A percentile compares a stretch with the other conserved stretches of the same genome.
Conservation (phyloP, 2,329 filamentous ascomycete species). For the Alternaria burnsii region DNA sequence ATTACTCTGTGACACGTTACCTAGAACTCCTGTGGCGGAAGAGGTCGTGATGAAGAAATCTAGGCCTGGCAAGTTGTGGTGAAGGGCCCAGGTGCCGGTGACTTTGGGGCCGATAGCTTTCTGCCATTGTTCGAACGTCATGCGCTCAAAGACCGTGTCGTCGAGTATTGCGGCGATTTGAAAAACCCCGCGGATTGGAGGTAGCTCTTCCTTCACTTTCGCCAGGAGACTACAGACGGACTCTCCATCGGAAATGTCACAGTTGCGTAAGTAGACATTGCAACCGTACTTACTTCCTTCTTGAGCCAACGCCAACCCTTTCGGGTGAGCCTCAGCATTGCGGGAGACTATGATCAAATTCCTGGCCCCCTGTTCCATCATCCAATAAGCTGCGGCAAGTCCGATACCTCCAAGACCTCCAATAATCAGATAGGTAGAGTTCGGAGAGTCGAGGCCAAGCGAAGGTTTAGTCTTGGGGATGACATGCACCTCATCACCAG, state of each 20-base stretch:
- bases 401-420: slow-evolving; percentile 36
- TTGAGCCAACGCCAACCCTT: background rate
- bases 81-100: slow-evolving; percentile 36
- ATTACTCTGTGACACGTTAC: slow-evolving; percentile 53
- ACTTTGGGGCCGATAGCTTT: slow-evolving; percentile 10
- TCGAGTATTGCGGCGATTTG: background rate
- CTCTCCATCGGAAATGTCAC: background rate
- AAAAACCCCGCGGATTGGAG: slow-evolving; percentile 1
- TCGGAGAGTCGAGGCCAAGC: background rate
- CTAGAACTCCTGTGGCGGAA: slow-evolving; percentile 32
- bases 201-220: background rate
- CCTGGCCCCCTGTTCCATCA: slow-evolving; percentile 27
- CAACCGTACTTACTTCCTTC: background rate
- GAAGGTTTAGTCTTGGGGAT: background rate
- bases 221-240: background rate
- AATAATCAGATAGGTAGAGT: slow-evolving; percentile 33
- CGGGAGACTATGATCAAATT: slow-evolving; percentile 22
- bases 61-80: slow-evolving; percentile 23
- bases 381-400: slow-evolving; percentile 22
- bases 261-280: slow-evolving; percentile 1
- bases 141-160: background rate
- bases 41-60: slow-evolving; percentile 45
- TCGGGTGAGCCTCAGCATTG: background rate
- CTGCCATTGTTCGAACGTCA: slow-evolving; percentile 2
- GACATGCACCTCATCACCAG: background rate